A percentile compares a stretch with the other conserved stretches of the same genome.
phyloP scores from a whole-genome alignment of 768 basidiomycete species.

The Hypholoma sublateritium region DNA sequence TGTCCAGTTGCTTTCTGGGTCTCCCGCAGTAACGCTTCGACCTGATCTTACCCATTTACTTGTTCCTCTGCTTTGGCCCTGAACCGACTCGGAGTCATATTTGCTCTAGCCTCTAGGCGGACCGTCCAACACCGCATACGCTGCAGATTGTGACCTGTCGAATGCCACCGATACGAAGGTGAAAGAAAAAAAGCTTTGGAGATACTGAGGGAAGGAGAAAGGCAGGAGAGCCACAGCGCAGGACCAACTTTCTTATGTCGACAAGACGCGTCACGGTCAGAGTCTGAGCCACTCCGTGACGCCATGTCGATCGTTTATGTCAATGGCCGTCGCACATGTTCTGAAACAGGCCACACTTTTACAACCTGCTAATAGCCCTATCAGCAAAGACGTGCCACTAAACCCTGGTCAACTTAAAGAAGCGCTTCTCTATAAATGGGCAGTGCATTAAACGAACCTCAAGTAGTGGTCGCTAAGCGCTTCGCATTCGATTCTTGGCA shows the following conservation, averaged over 20 bases:
- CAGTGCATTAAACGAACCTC: not conserved
- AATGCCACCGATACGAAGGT: too few relatives aligned
- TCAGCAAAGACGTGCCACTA: not conserved
- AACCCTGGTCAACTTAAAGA: not conserved
- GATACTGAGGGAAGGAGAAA: too few relatives aligned
- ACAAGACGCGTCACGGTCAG: not conserved
- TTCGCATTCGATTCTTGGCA: not conserved
- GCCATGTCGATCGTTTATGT: not conserved
- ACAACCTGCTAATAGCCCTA: not conserved
- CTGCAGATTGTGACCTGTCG: too few relatives aligned
- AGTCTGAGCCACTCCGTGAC: not conserved
- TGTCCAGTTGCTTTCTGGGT: not conserved
- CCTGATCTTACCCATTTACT: not conserved
- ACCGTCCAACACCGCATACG: too few relatives aligned
- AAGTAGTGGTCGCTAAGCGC: not conserved
- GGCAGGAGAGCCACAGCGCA: too few relatives aligned
- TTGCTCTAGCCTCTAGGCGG: too few relatives aligned
- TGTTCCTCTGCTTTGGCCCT: not conserved
- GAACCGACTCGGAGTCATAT: too few relatives aligned
- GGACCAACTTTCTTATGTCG: not conserved
- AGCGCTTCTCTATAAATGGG: not conserved
- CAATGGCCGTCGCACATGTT: not conserved
- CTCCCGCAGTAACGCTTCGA: not conserved
- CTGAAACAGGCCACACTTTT: not conserved
- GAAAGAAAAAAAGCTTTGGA: too few relatives aligned